phyloP scores from a whole-genome alignment of 768 basidiomycete genomes.

The Hemileccinum impolitum region DNA sequence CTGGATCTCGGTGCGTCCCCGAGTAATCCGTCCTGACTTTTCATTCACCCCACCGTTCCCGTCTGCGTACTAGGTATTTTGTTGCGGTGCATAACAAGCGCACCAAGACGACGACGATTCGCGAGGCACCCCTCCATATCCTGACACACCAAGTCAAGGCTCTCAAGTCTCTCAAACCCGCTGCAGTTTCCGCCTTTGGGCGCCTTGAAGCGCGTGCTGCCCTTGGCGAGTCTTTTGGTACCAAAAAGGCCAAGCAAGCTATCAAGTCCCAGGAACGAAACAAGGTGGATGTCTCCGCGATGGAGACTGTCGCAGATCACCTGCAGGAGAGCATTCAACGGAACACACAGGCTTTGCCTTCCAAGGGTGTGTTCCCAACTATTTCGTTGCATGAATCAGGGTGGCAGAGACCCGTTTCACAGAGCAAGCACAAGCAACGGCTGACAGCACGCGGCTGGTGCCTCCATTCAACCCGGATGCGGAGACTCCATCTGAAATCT shows the following conservation, averaged over 20 bases:
- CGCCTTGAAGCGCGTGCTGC: slow-evolving; percentile 64
- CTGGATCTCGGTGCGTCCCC: slow-evolving; percentile 64
- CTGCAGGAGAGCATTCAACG: slow-evolving; percentile 81
- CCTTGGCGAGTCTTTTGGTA: slow-evolving; percentile 93
- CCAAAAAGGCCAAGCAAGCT: slow-evolving; percentile 86
- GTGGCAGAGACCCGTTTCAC: slow-evolving; percentile 4
- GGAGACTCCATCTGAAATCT: slow-evolving; percentile 65
- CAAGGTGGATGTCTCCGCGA: slow-evolving; percentile 82
- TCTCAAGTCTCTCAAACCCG: slow-evolving; percentile 60
- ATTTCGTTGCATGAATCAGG: neutral
- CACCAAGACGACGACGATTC: slow-evolving; percentile 66
- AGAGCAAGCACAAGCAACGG: slow-evolving; percentile 67
- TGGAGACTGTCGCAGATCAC: slow-evolving; percentile 79
- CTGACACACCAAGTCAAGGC: slow-evolving; percentile 80
- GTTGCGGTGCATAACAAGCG: slow-evolving; percentile 78
- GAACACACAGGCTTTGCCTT: slow-evolving; percentile 65
- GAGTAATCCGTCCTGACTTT: neutral
- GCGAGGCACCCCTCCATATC: slow-evolving; percentile 65
- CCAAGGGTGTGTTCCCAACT: slow-evolving; percentile 50
- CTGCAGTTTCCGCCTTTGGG: slow-evolving; percentile 46
- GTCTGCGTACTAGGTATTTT: slow-evolving; percentile 56
- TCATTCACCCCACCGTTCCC: neutral
- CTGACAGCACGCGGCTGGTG: slow-evolving; percentile 66
- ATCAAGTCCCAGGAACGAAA: slow-evolving; percentile 87
- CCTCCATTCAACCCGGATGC: slow-evolving; percentile 73